phyloP scores from a whole-genome alignment of 2,329 filamentous ascomycete genomes.

The Aquanectria penicillioides region DNA sequence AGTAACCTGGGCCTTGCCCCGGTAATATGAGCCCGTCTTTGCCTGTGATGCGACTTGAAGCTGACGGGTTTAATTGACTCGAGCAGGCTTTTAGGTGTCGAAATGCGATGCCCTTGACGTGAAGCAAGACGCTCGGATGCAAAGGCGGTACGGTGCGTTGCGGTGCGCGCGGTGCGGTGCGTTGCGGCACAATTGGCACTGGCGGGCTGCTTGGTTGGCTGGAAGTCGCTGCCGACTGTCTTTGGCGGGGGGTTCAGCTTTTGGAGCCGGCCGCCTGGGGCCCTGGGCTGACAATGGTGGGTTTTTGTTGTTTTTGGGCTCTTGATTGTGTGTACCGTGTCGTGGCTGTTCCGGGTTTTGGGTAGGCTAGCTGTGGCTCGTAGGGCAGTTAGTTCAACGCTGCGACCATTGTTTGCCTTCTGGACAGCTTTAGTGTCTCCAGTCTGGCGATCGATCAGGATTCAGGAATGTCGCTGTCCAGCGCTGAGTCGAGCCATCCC shows the following conservation, averaged over 20 bases:
- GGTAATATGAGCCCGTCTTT: background rate
- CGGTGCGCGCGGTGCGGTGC: background rate
- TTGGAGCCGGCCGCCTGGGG: background rate
- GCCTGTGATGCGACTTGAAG: background rate
- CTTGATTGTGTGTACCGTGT: background rate
- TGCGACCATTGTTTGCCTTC: background rate
- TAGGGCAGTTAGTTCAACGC: background rate
- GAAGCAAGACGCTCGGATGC: background rate
- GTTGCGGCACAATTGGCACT: background rate
- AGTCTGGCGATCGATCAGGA: conserved; percentile 3
- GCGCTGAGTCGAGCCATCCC: too few species aligned
- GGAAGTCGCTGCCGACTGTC: background rate
- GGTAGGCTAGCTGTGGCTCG: background rate
- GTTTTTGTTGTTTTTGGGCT: background rate
- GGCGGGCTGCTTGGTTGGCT: too few species aligned
- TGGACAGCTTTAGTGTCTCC: background rate
- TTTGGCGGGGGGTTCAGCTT: background rate
- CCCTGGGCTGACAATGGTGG: conserved; percentile 4
- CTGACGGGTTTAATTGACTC: background rate
- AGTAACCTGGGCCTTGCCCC: background rate
- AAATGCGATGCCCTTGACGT: too few species aligned
- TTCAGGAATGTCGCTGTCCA: too few species aligned
- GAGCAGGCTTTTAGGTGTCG: too few species aligned
- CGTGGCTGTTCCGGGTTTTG: background rate
- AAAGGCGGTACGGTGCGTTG: background rate